These are phyloP conservation scores for Avena eriantha DNA, from an alignment of 176 grass and related monocot genomes.

Conservation along the genomic window DNA sequence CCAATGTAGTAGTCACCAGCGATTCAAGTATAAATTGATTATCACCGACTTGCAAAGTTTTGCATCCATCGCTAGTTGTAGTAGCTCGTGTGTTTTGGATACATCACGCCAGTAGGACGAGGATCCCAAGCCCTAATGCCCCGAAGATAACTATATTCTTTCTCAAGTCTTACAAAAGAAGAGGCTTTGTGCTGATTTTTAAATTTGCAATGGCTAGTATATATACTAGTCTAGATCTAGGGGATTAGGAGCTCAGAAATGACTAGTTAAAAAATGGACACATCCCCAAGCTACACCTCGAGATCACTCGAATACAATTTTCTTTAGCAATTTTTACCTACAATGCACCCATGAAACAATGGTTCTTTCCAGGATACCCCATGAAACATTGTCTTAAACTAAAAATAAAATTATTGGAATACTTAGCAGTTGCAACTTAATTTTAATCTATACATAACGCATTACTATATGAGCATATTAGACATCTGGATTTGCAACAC, in stretches of 20 bases:
- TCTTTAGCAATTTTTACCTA: too few relatives aligned
- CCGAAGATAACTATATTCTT: not conserved
- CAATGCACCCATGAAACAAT: too few relatives aligned
- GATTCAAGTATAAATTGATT: not conserved
- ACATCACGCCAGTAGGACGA: not conserved
- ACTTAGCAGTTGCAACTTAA: not conserved
- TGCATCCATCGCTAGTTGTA: not conserved
- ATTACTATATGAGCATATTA: too few relatives aligned
- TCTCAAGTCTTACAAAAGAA: not conserved
- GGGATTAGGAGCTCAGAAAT: too few relatives aligned
- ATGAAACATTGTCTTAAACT: not conserved
- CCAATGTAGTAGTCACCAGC: not conserved
- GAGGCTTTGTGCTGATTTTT: not conserved
- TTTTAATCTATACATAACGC: too few relatives aligned
- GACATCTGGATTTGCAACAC: too few relatives aligned
- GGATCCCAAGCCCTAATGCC: not conserved
- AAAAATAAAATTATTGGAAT: not conserved
- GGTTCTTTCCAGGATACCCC: too few relatives aligned
- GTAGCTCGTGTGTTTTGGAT: not conserved
- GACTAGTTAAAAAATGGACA: too few relatives aligned
- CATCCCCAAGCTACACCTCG: too few relatives aligned
- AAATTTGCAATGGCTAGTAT: slow-evolving; percentile 48
- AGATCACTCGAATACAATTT: too few relatives aligned
- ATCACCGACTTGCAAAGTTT: not conserved
- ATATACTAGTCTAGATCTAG: not conserved